Evolutionary conservation across 1,284 basidiomycete species (phyloP), one percentile per base, ranked within the genome.

Genomic region (Chondrostereum purpureum): DNA sequence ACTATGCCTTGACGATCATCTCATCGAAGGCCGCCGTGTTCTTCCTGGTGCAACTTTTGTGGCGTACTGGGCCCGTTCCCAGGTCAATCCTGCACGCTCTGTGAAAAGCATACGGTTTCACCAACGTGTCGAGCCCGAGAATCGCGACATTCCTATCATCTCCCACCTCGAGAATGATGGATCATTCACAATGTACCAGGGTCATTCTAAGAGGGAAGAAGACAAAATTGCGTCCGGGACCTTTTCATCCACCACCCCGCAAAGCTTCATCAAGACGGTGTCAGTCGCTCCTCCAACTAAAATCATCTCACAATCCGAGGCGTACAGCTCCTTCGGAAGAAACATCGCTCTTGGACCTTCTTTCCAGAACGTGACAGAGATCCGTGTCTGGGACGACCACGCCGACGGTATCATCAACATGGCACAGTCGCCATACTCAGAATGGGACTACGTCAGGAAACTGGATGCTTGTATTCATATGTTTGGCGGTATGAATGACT

Each of bases 41-140:
- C 51, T 66, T 46, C 64, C 64, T 35, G 64, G 58, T n/a, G 60
- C 62, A 11, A 62, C 60, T 10, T 60, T 63, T 53, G 58, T 61
- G 2, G 58, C 61, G 40, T 59, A 60, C 41, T 57, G 62, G 27
- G 58, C 61, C 31, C 51, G 53, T 23, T 42, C 52, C 1, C 41
- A 11, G 11, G 16, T n/a, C 16, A 43, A 50, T 2, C 36, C 45
- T 0, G 45, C 52, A 0, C 52, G 51, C 19, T 44, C 50, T 2
- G 48, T 63, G 44, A 55, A 43, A 37, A 16, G 8, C 31, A 56
- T 63, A 20, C 55, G 55, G 22, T 63, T 63, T 50, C 61, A 61
- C 40, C 53, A 53, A 8, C 59, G 59, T 4, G 39, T 59, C 36
- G 52, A 58, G 19, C 37, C 61, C 14, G 53, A 57, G 24, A 55